A percentile compares a stretch with the other conserved stretches of the same genome.
Conservation (phyloP, 179 eudicot species). For the Silene noctiflora region DNA sequence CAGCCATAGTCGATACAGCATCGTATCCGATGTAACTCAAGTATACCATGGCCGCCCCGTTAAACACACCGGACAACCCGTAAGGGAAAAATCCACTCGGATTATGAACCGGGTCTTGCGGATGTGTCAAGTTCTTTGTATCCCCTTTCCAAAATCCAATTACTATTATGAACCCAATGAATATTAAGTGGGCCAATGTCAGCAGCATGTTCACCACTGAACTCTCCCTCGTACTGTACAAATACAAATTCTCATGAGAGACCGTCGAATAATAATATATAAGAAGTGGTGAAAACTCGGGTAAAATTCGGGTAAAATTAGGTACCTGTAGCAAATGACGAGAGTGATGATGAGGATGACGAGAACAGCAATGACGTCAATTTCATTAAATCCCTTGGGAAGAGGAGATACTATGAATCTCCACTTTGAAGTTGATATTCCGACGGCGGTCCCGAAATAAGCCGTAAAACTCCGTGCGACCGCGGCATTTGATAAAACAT, state of each 20-base stretch:
- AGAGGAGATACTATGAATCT: conserved; percentile 50
- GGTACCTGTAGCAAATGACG: conserved; percentile 83
- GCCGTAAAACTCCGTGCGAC: conserved; percentile 82
- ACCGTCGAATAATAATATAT: no score
- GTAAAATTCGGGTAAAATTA: background rate
- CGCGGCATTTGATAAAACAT: conserved; percentile 82
- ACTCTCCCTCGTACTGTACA: conserved; percentile 76
- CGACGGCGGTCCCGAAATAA: conserved; percentile 66
- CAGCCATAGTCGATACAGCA: conserved; percentile 95
- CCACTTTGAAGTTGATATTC: conserved; percentile 56
- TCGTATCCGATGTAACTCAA: conserved; percentile 89
- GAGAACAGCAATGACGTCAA: conserved; percentile 71
- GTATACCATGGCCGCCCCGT: conserved; percentile 86
- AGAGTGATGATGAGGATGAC: conserved; percentile 69
- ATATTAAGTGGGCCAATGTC: conserved; percentile 58
- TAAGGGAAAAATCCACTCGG: conserved; percentile 69
- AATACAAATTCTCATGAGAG: background rate
- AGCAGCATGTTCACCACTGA: conserved; percentile 67
- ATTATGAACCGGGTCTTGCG: conserved; percentile 47
- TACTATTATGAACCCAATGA: conserved; percentile 65
- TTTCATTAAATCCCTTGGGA: conserved; percentile 76
- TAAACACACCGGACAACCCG: conserved; percentile 72
- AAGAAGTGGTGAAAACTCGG: background rate
- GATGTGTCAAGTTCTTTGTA: conserved; percentile 47
- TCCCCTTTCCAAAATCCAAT: conserved; percentile 77